Base-by-base conservation (phyloP, 179 eudicot species). In the Carnegiea gigantea region DNA sequence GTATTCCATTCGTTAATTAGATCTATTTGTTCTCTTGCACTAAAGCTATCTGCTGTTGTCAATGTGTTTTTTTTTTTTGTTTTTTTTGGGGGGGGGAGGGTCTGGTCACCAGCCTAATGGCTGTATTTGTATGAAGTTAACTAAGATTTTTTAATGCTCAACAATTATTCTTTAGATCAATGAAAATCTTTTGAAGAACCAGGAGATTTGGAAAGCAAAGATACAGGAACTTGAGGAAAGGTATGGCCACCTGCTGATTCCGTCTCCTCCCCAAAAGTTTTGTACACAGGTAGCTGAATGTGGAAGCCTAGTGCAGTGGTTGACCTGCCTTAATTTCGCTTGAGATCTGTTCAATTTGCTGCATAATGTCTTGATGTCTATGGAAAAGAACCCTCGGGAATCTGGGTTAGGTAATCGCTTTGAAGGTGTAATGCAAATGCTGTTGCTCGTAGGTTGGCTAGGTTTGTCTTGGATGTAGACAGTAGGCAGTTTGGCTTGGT, bases 151-250 rank as follows among this genome's bases (percentile, higher is more conserved):
- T 75, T 12, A 65, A 13, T 49, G 62, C 7, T 81, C 24, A 48
- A 26, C 76, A 44, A 67, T 82, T 74, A 72, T 64, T 10, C 9
- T 84, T 87, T 84, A 96, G 98, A 91, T 96, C 82, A 92, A 92
- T 85, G 96, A 91, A 33, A 89, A 92, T 88, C 90, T 94, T 26
- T 40, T 84, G 86, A 90, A 89, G 84, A 94, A 96, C 85, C 91
- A 89, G 83, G 90, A 89, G 83, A 90, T 92, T 70, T 92, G 92
- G 93, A 86, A 93, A 78, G 87, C 86, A 43, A 94, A 91, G 93
- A 90, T 92, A 74, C 80, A 53, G 79, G 92, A 92, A 82, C 64
- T 75, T 78, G 91, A 92, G 85, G 89, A 89, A 80, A 92, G 98
- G 98, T 94, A 90, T 51, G 78, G 4, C 68, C 36, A 53, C 6